Percentiles rank a stretch among this genome's conserved stretches.
Conservation (phyloP, 345 rosid genomes). For the Cardamine chenopodiifolia region DNA sequence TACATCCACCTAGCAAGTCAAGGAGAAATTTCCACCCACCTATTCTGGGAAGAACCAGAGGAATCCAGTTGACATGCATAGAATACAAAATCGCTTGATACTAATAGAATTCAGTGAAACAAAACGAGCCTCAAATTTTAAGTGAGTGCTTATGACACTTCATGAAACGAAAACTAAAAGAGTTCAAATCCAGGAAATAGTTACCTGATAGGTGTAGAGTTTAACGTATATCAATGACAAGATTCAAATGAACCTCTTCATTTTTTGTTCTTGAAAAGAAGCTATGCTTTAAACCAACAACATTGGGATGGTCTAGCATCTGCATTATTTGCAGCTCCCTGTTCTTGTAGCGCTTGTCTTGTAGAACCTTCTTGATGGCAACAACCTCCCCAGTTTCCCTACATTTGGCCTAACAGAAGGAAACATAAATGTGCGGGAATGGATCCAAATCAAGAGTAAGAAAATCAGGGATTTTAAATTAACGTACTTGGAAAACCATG, state of each 20-base stretch:
- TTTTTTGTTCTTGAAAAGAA: conserved; percentile 86
- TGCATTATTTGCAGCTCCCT: conserved; percentile 94
- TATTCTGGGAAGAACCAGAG: conserved; percentile 2
- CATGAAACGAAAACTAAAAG: conserved; percentile 12
- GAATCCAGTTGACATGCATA: conserved; percentile 16
- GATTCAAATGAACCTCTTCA: conserved; percentile 86
- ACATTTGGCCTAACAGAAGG: conserved; percentile 77
- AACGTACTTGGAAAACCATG: conserved; percentile 80
- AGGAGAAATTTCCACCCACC: conserved; percentile 7
- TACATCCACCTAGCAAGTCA: conserved; percentile 13
- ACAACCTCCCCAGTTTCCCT: conserved; percentile 94
- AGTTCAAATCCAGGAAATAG: conserved; percentile 21
- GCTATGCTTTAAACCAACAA: conserved; percentile 80
- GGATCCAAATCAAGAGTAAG: conserved; percentile 2
- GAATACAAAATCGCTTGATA: neutral
- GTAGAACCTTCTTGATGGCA: conserved; percentile 93
- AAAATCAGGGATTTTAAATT: conserved; percentile 10
- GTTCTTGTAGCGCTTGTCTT: conserved; percentile 95
- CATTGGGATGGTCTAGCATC: conserved; percentile 95
- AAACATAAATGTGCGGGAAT: conserved; percentile 29
- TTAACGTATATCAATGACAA: conserved; percentile 90
- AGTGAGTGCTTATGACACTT: conserved; percentile 8
- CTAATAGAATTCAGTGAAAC: neutral
- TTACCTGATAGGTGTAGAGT: conserved; percentile 89
- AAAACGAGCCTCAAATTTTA: neutral